Evolutionary conservation across 371 early-diverging fungal genomes (phyloP), one percentile per base, ranked within the genome.

Genomic region (Mucor racemosus): DNA sequence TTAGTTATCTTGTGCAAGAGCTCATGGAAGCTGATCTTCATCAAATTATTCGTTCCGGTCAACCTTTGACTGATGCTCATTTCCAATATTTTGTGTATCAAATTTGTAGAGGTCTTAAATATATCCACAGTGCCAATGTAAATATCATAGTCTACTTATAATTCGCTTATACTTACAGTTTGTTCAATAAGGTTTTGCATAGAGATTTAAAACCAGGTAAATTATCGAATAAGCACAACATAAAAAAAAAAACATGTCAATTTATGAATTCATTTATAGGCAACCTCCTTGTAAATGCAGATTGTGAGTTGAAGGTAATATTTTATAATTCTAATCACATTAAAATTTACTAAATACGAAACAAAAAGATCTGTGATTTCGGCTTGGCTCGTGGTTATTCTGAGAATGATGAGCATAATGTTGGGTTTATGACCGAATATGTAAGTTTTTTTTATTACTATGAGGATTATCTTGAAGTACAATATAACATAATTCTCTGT

Each of bases 21-120:
- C 80, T 99, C 57, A 99, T 99, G 99, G 99, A 99, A 76, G 98
- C 99, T 42, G 99, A 98, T 79, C 86, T 99, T 64, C 98, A 98
- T 80, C 98, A 96, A 70, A 97, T 99, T 69, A 97, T 99, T 74
- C 91, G 94, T 36, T 96, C 97, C 9, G 96, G 93, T 66, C 99
- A 99, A 79, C 90, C 95, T 7, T 83, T 99, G 72, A 96, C 96
- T 1, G 99, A 99, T 75, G 93, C 96, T 34, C 99, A 98, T 79
- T 98, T 91, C 76, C 98, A 99, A 84, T 97, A 96, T 82, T 99
- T 99, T 82, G 85, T 98, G 59, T 99, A 97, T 81, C 99, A 98
- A 78, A 92, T 97, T 63, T 95, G 94, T 72, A 89, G 97, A 60
- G 99, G 98, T 15, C 87, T 99, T 39, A 98, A 99, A 74, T 97